Conservation (phyloP, 1,139 yeast species). For the Tardiomyces blankii region DNA sequence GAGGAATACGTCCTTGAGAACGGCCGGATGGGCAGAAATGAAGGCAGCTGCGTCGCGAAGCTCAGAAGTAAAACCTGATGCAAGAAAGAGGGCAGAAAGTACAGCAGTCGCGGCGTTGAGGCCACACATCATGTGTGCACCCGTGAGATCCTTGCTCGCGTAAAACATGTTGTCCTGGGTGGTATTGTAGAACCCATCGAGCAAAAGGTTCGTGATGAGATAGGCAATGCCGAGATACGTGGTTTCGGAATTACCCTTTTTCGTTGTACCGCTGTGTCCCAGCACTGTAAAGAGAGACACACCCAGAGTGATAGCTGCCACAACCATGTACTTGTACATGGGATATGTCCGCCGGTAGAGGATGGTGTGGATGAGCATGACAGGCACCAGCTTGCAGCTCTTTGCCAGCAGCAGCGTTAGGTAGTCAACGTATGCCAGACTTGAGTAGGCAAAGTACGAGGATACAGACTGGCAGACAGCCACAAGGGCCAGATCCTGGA, state of each 20-base stretch:
- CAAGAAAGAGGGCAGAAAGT: slow-evolving; percentile 28
- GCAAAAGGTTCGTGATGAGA: slow-evolving; percentile 50
- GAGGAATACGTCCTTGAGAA: slow-evolving; percentile 45
- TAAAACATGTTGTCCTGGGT: slow-evolving; percentile 81
- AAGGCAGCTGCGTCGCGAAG: slow-evolving; percentile 38
- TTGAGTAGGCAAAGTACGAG: slow-evolving; percentile 66
- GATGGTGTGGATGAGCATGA: slow-evolving; percentile 70
- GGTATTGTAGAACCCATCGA: slow-evolving; percentile 89
- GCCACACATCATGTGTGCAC: slow-evolving; percentile 81
- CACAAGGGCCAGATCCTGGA: slow-evolving; percentile 43
- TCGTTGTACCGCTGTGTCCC: slow-evolving; percentile 6
- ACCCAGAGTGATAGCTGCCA: slow-evolving; percentile 64
- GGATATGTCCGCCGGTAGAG: slow-evolving; percentile 69
- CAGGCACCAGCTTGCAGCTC: slow-evolving; percentile 89
- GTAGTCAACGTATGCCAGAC: slow-evolving; percentile 76
- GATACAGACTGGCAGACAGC: slow-evolving; percentile 74
- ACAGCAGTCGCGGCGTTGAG: slow-evolving; percentile 50
- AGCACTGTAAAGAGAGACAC: slow-evolving; percentile 66
- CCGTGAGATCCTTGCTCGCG: slow-evolving; percentile 38
- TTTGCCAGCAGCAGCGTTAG: slow-evolving; percentile 78
- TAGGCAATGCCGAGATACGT: slow-evolving; percentile 46
- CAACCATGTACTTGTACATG: slow-evolving; percentile 64
- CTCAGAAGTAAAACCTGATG: slow-evolving; percentile 37
- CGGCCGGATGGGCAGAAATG: slow-evolving; percentile 35
- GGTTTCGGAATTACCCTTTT: slow-evolving; percentile 23